Evolutionary conservation across 345 rosid species (phyloP).

Genomic region (Pugionium cornutum): DNA sequence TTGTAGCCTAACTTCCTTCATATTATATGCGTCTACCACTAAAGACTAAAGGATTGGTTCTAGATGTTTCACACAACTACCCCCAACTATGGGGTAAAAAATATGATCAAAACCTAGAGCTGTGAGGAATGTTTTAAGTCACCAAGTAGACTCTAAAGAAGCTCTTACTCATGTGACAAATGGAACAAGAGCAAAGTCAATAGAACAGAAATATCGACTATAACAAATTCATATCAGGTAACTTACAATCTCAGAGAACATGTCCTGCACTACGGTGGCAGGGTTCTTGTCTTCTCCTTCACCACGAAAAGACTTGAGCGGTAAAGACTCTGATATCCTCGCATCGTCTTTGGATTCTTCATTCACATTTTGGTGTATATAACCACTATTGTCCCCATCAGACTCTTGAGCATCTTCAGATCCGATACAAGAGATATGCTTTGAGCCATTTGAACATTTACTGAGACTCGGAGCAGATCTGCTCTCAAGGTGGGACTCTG

Average conservation of each 20-base stretch:
- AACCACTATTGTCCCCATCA: conserved; percentile 45
- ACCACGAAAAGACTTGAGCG: conserved; percentile 37
- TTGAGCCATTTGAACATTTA: conserved; percentile 29
- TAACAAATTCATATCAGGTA: not conserved
- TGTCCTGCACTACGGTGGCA: conserved; percentile 37
- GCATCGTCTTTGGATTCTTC: conserved; percentile 36
- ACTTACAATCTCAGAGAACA: conserved; percentile 45
- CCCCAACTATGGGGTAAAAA: not conserved
- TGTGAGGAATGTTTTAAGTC: not conserved
- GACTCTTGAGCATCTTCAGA: conserved; percentile 46
- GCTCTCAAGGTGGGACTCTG: conserved; percentile 41
- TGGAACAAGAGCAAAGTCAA: not conserved
- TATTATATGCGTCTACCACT: not conserved
- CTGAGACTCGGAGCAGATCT: conserved; percentile 29
- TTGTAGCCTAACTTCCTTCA: not conserved
- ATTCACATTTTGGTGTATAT: conserved; percentile 39
- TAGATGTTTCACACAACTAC: conserved; percentile 6
- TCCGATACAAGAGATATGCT: conserved; percentile 29
- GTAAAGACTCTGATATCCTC: conserved; percentile 20
- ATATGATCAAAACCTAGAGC: not conserved
- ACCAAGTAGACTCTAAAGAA: not conserved
- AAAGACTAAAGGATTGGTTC: conserved; percentile 6
- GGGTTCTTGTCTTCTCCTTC: conserved; percentile 40
- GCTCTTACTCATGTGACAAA: not conserved
- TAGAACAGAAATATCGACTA: not conserved